phyloP scores from a whole-genome alignment of 2,329 filamentous ascomycete species.

The Pyricularia pennisetigena region DNA sequence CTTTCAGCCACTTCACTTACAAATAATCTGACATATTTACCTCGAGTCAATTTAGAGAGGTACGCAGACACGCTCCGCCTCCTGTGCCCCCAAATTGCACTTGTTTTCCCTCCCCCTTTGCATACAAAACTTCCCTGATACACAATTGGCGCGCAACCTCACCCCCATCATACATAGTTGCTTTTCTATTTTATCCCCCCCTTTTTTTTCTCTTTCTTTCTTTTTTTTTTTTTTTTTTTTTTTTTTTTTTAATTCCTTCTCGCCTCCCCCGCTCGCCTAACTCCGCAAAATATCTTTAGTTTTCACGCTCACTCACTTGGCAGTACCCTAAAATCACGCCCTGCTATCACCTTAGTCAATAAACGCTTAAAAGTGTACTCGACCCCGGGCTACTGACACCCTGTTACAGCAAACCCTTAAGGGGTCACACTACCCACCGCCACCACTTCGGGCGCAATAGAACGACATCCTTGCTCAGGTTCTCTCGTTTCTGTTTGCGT shows the following conservation, averaged over 20 bases:
- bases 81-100: background rate
- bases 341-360: background rate
- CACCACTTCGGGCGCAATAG: background rate
- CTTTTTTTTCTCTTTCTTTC: no score
- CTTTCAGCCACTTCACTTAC: background rate
- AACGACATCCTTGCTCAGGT: background rate
- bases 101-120: background rate
- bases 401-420: background rate
- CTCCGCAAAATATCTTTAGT: background rate
- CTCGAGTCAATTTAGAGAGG: background rate
- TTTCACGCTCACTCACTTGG: background rate
- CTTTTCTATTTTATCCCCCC: background rate
- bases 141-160: background rate
- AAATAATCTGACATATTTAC: background rate
- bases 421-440: background rate
- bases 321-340: background rate
- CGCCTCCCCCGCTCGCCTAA: background rate
- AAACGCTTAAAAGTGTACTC: background rate
- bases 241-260: background rate
- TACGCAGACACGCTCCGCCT: background rate
- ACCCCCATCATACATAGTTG: background rate
- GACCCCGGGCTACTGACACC: background rate
- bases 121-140: background rate
- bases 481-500: background rate
- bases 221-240: no score